Evolutionary conservation across 345 rosid genomes (phyloP), one percentile per base, ranked within the genome.

Genomic region (Salix arbutifolia): DNA sequence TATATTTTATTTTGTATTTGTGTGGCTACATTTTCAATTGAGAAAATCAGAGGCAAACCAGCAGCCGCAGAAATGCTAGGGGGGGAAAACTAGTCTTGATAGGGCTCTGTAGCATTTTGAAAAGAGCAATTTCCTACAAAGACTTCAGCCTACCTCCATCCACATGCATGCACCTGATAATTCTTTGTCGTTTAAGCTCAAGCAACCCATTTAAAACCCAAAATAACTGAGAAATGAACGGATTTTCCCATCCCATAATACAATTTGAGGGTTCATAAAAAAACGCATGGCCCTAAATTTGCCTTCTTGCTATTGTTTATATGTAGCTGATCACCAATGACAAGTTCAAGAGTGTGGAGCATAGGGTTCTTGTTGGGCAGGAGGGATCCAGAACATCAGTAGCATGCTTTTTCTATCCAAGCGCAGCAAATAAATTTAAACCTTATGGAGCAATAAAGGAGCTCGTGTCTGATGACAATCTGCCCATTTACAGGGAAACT

Each of bases 361-460:
- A 87, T 12, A 80, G 88, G 65, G 90, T 80, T 12, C 19, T 81
- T 33, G 85, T 52, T 17, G 69, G 84, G 40, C 19, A 60, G 23
- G 35, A 23, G 0, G 74, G 81, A 33, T 40, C 83, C 1, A 78
- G 86, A 44, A 75, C 78, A 69, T 83, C 88, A 21, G 79, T 74
- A 16, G 87, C 86, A 50, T 78, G 88, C 64, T 79, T 84, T 60
- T 84, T 80, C 76, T 82, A 85, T 78, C 88, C 90, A 72, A 75
- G 85, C 56, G 64, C 74, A 18, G 77, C 76, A 23, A 81, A 82
- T 53, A 74, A 78, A 35, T 71, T 58, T 56, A 83, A 66, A 73
- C 82, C 68, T 1, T 83, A 77, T 33, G 86, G 76, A 25, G 88
- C 91, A 61, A 72, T 82, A 19, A 81, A 81, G 38, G 84, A 86